Evolutionary conservation across 768 basidiomycete species (phyloP), one percentile per base, ranked within the genome.

Genomic region (Collybia sordida): DNA sequence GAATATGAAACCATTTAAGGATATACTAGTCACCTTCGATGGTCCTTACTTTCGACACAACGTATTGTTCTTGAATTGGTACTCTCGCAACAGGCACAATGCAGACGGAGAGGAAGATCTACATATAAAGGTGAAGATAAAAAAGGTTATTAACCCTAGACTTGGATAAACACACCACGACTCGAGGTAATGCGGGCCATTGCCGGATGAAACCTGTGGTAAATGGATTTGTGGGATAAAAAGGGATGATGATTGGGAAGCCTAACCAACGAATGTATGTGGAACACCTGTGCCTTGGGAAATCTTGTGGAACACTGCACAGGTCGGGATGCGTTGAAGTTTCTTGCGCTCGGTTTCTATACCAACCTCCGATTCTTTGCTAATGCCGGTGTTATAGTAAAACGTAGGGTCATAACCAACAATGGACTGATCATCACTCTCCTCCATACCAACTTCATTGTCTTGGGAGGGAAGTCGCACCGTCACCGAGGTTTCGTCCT

Each of bases 101-200:
- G 24, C 72, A 72, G 24, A 84, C 78, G 0, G 83, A 81, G 14
- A 87, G 69, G 66, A 88, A 88, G 31, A 88, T 76, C 79, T 85
- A 47, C 27, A 15, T 47, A 47, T 35, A 11, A 7, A 27, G 3
- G 18, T 2, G 11, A 9, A 37, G 15, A 3, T 27, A 22, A 21
- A 52, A 42, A 25, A 14, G 6, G 9, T 11, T 18, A 34, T n/a
- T 23, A 6, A 1, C 1, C 45, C 25, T n/a, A 5, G 21, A 15
- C 23, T 1, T 19, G 1, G n/a, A n/a, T n/a, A 19, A 21, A 74
- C 81, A 55, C 56, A 84, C 84, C 15, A 83, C 78, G 22, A 87
- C 75, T 2, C 75, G 71, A 27, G 86, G 86, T n/a, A 89, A 72
- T 15, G 83, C 77, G 18, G 85, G 85, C 81, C 83, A 84, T 58